Base-by-base conservation (phyloP, 192 early-diverging fungal genomes). In the Pecoramyces ruminantium region DNA sequence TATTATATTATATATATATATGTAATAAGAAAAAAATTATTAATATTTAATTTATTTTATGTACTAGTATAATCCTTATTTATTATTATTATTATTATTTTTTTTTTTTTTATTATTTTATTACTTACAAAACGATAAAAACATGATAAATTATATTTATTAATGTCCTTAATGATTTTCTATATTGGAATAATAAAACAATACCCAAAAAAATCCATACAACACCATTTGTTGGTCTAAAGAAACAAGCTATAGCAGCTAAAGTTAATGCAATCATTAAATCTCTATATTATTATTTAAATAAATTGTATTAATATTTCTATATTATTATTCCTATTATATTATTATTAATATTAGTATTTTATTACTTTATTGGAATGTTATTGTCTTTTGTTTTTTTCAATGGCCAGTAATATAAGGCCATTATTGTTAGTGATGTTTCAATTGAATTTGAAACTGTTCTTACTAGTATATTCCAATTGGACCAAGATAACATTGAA, bases 401-500 rank as follows among this genome's bases (percentile, higher is more conserved):
- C 86, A 92, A 92, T 14, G 96, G 97, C 96, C 96, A 99, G 84
- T 91, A 92, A 79, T 89, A 94, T 29, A 98, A 87, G 0, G 93
- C 96, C 0, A 92, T 80, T 17, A 92, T 91, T 0, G 95, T 92
- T 16, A 95, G 80, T 0, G 88, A 84, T 0, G 93, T 92, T 82
- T 99, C 97, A 78, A 93, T 85, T 21, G 89, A 88, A 81, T 94
- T 94, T 29, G 88, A 89, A 29, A 91, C 85, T 28, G 93, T 92
- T 13, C 93, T 84, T 78, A 92, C 87, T 30, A 87, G 81, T 79
- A 87, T 87, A 79, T 86, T 92, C 78, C 84, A 88, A 87, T 92
- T 90, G 29, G 91, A 88, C 86, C 87, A 91, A 29, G 89, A 92
- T 77, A 88, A 39, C 27, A 87, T 38, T 25, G 88, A 89, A 89